Conservation (phyloP, 73 alveolate species). For the Loxodes magnus region DNA sequence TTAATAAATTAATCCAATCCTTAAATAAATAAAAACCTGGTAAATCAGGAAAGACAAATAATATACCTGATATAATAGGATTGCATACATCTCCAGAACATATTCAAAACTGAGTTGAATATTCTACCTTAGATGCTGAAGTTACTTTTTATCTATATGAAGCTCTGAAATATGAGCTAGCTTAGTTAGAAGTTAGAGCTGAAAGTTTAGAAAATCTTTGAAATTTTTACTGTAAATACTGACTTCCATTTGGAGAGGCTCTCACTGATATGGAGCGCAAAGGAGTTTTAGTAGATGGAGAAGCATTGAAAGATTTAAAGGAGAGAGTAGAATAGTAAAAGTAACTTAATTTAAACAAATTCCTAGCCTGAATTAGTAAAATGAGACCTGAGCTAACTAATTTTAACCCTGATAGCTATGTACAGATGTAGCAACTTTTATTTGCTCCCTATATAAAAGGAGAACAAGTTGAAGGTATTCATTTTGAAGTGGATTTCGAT, state of each 20-base stretch:
- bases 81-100: slow-evolving; percentile 55
- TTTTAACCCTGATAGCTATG: slow-evolving; percentile 57
- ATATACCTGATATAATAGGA: slow-evolving; percentile 61
- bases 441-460: slow-evolving; percentile 75
- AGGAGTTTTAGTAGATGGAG: slow-evolving; percentile 61
- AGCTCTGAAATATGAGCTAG: slow-evolving; percentile 19
- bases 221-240: slow-evolving; percentile 54
- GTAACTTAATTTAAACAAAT: slow-evolving; percentile 31
- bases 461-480: background rate
- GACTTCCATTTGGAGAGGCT: slow-evolving; percentile 77
- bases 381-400: slow-evolving; percentile 29
- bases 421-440: slow-evolving; percentile 51
- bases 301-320: slow-evolving; percentile 38
- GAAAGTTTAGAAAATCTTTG: slow-evolving; percentile 39
- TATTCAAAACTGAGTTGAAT: slow-evolving; percentile 58
- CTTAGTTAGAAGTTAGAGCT: slow-evolving; percentile 9
- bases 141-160: slow-evolving; percentile 33
- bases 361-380: slow-evolving; percentile 45
- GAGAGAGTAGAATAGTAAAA: slow-evolving; percentile 52
- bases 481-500: no score
- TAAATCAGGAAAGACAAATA: slow-evolving; percentile 39
- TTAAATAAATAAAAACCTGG: slow-evolving; percentile 56
- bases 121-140: slow-evolving; percentile 80
- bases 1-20: no score
- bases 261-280: slow-evolving; percentile 80